Base-by-base conservation (phyloP, 768 basidiomycete species). In the Pleurotus djamor region DNA sequence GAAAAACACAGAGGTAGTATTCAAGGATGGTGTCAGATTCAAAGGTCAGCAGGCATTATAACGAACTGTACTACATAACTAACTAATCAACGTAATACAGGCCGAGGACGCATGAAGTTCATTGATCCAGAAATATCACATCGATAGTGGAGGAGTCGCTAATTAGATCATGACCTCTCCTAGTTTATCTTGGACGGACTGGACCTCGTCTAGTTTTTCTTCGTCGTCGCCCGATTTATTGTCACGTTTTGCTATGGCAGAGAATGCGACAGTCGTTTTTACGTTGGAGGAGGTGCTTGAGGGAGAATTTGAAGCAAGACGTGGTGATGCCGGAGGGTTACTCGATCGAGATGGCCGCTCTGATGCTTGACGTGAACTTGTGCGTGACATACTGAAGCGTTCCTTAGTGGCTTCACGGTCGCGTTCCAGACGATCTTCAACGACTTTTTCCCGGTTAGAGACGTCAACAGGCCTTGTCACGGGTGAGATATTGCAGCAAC, bases 401-500 rank as follows among this genome's bases (percentile, higher is more conserved):
- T 85, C 77, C 74, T 85, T 74, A 69, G 77, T 61, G 69, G 80
- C 76, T 77, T 87, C 70, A 71, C 84, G 81, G 32, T 90, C 88
- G 62, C 83, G 83, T 64, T 89, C 87, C 41, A 93, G 70, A 34
- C 87, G 85, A 48, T 91, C 84, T 34, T 84, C 73, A 7, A 94
- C 85, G 68, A 85, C 88, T 58, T 84, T 87, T 67, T 98, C 95
- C 56, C 85, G 83, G 0, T 81, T 76, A 36, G 88, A 78, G 14
- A 89, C 86, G 69, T 98, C 95, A 17, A 98, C 90, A 10, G 96
- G 94, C 65, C 91, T 92, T 57, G n/a, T 34, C 43, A 34, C 10
- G 54, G 58, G 60, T 57, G 60, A 62, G 12, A 28, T 48, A 50
- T 13, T 10, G 47, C 47, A 28, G 12, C 57, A 38, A 28, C 34